Conservation (phyloP, 2,329 filamentous ascomycete genomes). For the Tolypocladium inflatum region DNA sequence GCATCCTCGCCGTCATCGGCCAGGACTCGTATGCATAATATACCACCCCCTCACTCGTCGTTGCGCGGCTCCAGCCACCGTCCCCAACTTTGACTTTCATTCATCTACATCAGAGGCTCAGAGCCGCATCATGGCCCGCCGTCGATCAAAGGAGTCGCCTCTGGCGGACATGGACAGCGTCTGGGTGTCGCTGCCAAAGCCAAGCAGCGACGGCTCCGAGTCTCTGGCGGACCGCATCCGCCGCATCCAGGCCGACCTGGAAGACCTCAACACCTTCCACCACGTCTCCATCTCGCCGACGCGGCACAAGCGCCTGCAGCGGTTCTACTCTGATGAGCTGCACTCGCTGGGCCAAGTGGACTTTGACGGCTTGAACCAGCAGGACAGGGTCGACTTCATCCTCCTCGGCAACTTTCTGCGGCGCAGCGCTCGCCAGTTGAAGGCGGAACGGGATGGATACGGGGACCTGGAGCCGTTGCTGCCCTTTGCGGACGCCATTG, state of each 20-base stretch:
- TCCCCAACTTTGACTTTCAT: neutral
- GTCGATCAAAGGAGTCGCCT: neutral
- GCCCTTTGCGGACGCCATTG: constrained; percentile 32
- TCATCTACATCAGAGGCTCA: neutral
- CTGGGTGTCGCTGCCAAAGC: constrained; percentile 9
- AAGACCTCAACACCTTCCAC: constrained; percentile 38
- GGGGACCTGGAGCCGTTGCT: constrained; percentile 28
- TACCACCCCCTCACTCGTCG: neutral
- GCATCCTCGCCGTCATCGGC: neutral
- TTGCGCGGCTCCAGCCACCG: neutral
- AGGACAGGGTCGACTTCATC: constrained; percentile 38
- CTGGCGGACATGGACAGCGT: constrained; percentile 4
- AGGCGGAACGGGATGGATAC: constrained; percentile 27
- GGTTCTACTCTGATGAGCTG: constrained; percentile 33
- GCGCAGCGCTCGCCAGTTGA: constrained; percentile 24
- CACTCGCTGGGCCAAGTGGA: constrained; percentile 12
- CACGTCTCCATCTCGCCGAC: constrained; percentile 33
- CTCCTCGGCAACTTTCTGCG: constrained; percentile 37
- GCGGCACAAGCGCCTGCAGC: constrained; percentile 26
- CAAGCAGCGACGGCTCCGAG: constrained; percentile 10
- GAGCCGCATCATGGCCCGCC: neutral
- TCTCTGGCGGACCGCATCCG: constrained; percentile 31
- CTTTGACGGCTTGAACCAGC: constrained; percentile 23
- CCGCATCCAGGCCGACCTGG: constrained; percentile 33
- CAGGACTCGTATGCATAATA: too few species aligned